Evolutionary conservation across 2,329 filamentous ascomycete species (phyloP).

Genomic region (Fusarium dlaminii): DNA sequence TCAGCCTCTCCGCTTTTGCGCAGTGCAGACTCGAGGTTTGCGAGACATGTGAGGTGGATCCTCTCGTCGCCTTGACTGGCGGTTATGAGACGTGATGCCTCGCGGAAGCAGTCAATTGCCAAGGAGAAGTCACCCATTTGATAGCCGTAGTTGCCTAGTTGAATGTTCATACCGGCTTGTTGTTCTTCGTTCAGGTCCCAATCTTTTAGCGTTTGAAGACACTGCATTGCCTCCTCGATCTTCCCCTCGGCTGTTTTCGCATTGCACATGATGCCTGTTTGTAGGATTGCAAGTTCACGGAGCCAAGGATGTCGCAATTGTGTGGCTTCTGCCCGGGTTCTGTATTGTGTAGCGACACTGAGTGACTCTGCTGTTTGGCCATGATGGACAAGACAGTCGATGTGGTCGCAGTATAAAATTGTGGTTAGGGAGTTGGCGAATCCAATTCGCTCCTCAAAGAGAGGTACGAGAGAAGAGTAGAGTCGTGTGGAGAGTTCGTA

Average conservation of each 20-base stretch:
- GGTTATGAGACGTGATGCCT: conserved; percentile 44
- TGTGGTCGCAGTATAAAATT: conserved; percentile 48
- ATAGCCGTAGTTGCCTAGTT: conserved; percentile 47
- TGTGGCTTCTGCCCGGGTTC: conserved; percentile 43
- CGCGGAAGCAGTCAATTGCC: conserved; percentile 44
- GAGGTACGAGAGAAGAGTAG: conserved; percentile 45
- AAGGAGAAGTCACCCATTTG: conserved; percentile 41
- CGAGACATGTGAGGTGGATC: conserved; percentile 45
- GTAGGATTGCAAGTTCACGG: conserved; percentile 45
- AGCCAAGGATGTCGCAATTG: conserved; percentile 46
- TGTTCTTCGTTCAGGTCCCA: conserved; percentile 46
- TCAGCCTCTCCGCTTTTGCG: conserved; percentile 34
- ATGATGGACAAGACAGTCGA: conserved; percentile 46
- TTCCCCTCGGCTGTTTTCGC: conserved; percentile 44
- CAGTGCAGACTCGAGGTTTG: conserved; percentile 46
- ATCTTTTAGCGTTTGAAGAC: conserved; percentile 42
- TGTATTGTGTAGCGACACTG: conserved; percentile 43
- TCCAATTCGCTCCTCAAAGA: conserved; percentile 46
- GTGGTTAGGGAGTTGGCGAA: conserved; percentile 47
- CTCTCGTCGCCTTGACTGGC: conserved; percentile 45
- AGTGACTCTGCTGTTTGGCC: conserved; percentile 42
- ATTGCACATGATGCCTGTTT: conserved; percentile 44
- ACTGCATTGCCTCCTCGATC: conserved; percentile 44
- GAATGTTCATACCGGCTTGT: conserved; percentile 45
- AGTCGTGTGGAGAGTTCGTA: conserved; percentile 46